Evolutionary conservation across 768 basidiomycete species (phyloP).

Genomic region (Russula brevipes): DNA sequence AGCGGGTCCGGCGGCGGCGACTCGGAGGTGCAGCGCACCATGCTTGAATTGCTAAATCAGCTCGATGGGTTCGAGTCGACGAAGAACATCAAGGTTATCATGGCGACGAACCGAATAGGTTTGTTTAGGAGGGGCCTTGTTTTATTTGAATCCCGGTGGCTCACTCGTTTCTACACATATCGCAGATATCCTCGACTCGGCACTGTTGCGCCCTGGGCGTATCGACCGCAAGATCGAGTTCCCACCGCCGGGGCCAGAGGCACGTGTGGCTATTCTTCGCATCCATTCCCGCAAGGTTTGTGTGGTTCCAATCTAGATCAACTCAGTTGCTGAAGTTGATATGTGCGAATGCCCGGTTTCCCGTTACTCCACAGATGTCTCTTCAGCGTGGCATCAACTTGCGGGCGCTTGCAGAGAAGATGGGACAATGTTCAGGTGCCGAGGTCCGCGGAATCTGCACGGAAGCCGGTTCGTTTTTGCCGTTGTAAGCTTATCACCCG

Average conservation of each 20-base stretch:
- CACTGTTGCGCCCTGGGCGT: conserved; percentile 87
- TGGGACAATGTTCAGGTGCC: conserved; percentile 98
- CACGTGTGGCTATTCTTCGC: conserved; percentile 92
- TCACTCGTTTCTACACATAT: not conserved
- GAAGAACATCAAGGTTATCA: conserved; percentile 85
- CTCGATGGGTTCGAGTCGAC: conserved; percentile 65
- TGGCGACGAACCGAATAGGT: conserved; percentile 98
- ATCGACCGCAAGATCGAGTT: conserved; percentile 99
- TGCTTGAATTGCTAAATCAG: conserved; percentile 62
- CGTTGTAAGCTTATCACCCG: not conserved
- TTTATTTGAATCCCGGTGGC: not conserved
- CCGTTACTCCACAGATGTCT: conserved; percentile 64
- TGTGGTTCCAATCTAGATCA: not conserved
- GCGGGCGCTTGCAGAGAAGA: conserved; percentile 94
- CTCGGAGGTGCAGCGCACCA: conserved; percentile 62
- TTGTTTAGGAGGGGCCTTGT: not conserved
- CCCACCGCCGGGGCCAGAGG: conserved; percentile 95
- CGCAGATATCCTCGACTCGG: conserved; percentile 88
- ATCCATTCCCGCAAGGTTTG: conserved; percentile 91
- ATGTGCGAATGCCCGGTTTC: not conserved
- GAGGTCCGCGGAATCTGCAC: conserved; percentile 97
- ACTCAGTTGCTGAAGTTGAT: not conserved
- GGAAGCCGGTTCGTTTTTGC: conserved; percentile 66
- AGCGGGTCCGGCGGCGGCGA: conserved; percentile 59
- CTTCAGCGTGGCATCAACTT: conserved; percentile 96